Evolutionary conservation across 2,329 filamentous ascomycete genomes (phyloP).

Genomic region (Boeremia exigua): DNA sequence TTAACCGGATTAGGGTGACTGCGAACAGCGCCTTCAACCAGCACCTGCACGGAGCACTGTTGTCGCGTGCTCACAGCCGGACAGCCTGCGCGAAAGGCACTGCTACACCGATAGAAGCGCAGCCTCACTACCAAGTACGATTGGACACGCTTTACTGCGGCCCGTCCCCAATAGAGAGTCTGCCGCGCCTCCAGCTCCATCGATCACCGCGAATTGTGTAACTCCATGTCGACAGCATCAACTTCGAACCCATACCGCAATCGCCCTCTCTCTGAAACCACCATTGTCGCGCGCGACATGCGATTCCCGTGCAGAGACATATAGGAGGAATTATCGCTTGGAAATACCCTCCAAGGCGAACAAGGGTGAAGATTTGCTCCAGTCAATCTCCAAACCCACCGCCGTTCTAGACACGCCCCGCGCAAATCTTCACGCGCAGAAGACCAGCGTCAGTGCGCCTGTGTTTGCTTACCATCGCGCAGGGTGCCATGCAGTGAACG

Average conservation of each 20-base stretch:
- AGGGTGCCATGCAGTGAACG: slow-evolving; percentile 30
- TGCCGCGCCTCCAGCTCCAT: slow-evolving; percentile 13
- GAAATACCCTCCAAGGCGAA: slow-evolving; percentile 3
- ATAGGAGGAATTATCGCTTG: slow-evolving; percentile 15
- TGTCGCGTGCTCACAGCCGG: slow-evolving; percentile 1
- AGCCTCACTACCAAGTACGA: background rate
- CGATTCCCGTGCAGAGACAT: slow-evolving; percentile 19
- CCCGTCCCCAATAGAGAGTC: background rate
- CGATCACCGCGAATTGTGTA: slow-evolving; percentile 17
- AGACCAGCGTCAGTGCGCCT: background rate
- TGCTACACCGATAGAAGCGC: background rate
- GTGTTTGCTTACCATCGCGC: slow-evolving; percentile 17
- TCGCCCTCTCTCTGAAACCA: background rate
- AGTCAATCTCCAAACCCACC: slow-evolving; percentile 7
- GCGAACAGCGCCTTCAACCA: slow-evolving; percentile 11
- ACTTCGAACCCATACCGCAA: slow-evolving; percentile 3
- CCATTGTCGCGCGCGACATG: slow-evolving; percentile 17
- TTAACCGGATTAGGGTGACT: slow-evolving; percentile 12
- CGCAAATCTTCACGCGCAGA: background rate
- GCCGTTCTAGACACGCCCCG: slow-evolving; percentile 1
- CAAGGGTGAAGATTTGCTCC: slow-evolving; percentile 20
- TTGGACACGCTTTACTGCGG: slow-evolving; percentile 2
- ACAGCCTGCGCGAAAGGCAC: slow-evolving; percentile 11
- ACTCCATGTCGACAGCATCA: slow-evolving; percentile 26
- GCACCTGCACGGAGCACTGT: slow-evolving; percentile 1